These are phyloP conservation scores for Lactifluus volemus DNA, from an alignment of 768 basidiomycete genomes.

Conservation along the genomic window DNA sequence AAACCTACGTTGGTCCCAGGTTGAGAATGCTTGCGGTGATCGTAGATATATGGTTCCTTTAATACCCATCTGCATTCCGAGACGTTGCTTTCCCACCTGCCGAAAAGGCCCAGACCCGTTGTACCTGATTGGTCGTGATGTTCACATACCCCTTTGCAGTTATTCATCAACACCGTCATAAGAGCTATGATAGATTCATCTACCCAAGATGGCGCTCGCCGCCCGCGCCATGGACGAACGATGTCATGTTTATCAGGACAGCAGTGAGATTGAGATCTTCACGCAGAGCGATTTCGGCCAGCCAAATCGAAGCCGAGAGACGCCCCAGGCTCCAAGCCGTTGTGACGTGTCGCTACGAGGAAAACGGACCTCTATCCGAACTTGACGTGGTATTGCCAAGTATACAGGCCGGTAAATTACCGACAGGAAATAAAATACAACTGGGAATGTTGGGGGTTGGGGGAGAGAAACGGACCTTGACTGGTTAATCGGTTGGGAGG, in stretches of 20 bases:
- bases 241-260: background rate
- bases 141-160: background rate
- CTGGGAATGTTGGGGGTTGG: background rate
- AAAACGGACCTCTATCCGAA: background rate
- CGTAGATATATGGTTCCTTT: background rate
- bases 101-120: background rate
- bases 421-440: background rate
- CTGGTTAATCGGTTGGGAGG: slow-evolving; percentile 6
- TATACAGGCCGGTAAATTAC: background rate
- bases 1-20: background rate
- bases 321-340: background rate
- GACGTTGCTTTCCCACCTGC: background rate
- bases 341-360: slow-evolving; percentile 3
- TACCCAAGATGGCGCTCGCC: background rate
- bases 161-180: background rate
- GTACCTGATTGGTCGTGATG: background rate
- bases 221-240: background rate
- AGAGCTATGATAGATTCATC: background rate
- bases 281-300: background rate
- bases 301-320: background rate
- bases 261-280: no score
- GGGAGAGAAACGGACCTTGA: background rate
- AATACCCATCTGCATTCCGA: background rate
- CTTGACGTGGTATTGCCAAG: background rate
- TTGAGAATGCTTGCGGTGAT: background rate